Conservation (phyloP, 2,329 filamentous ascomycete species). For the Dactylellina leptospora region DNA sequence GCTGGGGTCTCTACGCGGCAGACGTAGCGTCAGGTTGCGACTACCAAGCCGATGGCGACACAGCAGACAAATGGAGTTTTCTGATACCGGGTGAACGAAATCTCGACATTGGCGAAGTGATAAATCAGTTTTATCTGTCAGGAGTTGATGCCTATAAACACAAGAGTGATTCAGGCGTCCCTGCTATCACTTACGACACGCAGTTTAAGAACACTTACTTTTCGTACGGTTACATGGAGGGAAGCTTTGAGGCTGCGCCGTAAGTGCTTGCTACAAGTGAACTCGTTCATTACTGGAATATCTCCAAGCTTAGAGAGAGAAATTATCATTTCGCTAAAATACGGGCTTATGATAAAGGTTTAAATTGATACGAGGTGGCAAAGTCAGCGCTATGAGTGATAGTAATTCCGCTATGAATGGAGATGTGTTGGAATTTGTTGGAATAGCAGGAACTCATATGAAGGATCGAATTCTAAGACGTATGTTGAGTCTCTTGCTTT, state of each 20-base stretch:
- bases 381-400: conserved; percentile 1
- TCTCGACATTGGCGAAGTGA: conserved; percentile 19
- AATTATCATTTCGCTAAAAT: too few relatives aligned
- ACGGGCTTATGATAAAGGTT: conserved; percentile 1
- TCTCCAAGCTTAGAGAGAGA: neutral
- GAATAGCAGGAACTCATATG: neutral
- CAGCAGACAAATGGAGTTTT: conserved; percentile 18
- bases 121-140: conserved; percentile 17
- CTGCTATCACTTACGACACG: conserved; percentile 22
- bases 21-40: conserved; percentile 14
- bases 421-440: conserved; percentile 35
- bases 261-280: conserved; percentile 11
- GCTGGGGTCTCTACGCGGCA: conserved; percentile 30
- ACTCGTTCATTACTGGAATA: neutral
- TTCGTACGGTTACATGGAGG: conserved; percentile 35
- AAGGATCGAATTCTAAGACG: conserved; percentile 23
- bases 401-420: neutral
- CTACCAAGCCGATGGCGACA: conserved; percentile 3
- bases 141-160: neutral
- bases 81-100: neutral
- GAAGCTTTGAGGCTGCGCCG: conserved; percentile 7
- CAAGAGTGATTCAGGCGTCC: neutral
- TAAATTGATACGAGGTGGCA: conserved; percentile 13
- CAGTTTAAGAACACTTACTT: conserved; percentile 30
- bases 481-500: neutral